Conservation (phyloP, 768 basidiomycete genomes). For the Clitopilus passeckerianus region DNA sequence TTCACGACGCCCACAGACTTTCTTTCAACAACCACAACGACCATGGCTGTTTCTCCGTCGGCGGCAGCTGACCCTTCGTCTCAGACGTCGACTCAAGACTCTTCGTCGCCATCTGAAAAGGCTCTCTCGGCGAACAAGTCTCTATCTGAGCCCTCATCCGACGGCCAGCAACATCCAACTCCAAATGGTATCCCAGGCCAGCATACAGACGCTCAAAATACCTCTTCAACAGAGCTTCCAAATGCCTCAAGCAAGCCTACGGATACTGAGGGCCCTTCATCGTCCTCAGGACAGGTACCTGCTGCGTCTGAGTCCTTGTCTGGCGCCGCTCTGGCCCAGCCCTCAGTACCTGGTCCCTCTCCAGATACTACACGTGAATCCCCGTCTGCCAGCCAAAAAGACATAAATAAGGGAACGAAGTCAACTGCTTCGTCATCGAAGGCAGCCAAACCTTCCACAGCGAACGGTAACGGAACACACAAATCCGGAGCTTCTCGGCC, state of each 20-base stretch:
- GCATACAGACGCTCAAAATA: conserved; percentile 1
- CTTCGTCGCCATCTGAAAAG: conserved; percentile 5
- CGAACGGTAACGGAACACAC: conserved; percentile 12
- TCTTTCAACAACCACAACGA: background rate
- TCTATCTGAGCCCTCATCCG: conserved; percentile 9
- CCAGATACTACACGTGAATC: conserved; percentile 9
- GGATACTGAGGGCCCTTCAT: conserved; percentile 1
- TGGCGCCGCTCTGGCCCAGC: conserved; percentile 6
- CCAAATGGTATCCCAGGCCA: conserved; percentile 5
- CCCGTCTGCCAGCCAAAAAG: conserved; percentile 5
- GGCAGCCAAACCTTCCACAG: conserved; percentile 2
- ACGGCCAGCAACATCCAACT: conserved; percentile 4
- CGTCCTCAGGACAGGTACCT: conserved; percentile 5
- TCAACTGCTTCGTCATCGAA: background rate
- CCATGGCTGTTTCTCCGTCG: conserved; percentile 10
- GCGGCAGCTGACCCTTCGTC: conserved; percentile 4
- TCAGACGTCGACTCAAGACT: background rate
- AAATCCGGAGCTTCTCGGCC: conserved; percentile 9
- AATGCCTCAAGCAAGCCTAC: background rate
- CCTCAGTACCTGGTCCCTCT: conserved; percentile 5
- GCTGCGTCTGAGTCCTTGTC: conserved; percentile 4
- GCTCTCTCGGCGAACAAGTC: background rate
- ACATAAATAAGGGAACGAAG: conserved; percentile 9
- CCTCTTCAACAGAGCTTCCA: background rate
- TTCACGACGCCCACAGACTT: background rate